Conservation (phyloP, 208 protist species). For the Novymonas esmeraldas region DNA sequence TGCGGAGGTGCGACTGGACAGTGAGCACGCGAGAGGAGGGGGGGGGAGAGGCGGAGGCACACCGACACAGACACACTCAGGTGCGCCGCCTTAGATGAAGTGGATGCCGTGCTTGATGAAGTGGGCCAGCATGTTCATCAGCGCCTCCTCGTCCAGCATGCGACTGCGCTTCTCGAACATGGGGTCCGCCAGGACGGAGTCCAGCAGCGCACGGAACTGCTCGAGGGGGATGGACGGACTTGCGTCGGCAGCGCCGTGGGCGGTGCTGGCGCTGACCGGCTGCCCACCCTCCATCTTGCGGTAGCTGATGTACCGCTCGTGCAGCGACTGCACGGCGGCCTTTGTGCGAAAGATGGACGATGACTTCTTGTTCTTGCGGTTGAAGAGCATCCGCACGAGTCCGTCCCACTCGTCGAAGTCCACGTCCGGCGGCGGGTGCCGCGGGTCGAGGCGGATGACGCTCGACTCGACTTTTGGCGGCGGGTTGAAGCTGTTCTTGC, state of each 20-base stretch:
- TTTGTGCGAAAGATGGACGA: slow-evolving; percentile 96
- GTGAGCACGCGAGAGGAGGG: too few species aligned
- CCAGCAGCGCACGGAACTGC: slow-evolving; percentile 75
- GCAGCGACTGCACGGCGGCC: slow-evolving; percentile 59
- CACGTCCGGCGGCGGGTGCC: slow-evolving; percentile 96
- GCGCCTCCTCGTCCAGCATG: slow-evolving; percentile 74
- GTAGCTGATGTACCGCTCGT: slow-evolving; percentile 88
- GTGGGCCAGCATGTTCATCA: slow-evolving; percentile 80
- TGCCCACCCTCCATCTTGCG: slow-evolving; percentile 78
- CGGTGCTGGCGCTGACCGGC: slow-evolving; percentile 7
- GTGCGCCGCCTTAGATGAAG: slow-evolving; percentile 48
- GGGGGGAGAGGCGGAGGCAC: not conserved
- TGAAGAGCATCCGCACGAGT: slow-evolving; percentile 98
- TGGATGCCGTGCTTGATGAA: slow-evolving; percentile 87
- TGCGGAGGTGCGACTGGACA: too few species aligned
- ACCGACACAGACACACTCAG: not conserved
- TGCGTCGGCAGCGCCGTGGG: not conserved
- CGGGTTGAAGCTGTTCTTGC: slow-evolving; percentile 99
- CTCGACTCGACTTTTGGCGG: slow-evolving; percentile 99
- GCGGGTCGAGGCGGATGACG: slow-evolving; percentile 99
- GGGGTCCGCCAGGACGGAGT: slow-evolving; percentile 71
- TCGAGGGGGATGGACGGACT: slow-evolving; percentile 34
- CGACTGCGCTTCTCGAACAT: slow-evolving; percentile 79
- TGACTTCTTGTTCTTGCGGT: slow-evolving; percentile 99
- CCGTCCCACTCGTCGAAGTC: slow-evolving; percentile 99